phyloP scores from a whole-genome alignment of 108 stramenopile species.

The Licmophora abbreviata region DNA sequence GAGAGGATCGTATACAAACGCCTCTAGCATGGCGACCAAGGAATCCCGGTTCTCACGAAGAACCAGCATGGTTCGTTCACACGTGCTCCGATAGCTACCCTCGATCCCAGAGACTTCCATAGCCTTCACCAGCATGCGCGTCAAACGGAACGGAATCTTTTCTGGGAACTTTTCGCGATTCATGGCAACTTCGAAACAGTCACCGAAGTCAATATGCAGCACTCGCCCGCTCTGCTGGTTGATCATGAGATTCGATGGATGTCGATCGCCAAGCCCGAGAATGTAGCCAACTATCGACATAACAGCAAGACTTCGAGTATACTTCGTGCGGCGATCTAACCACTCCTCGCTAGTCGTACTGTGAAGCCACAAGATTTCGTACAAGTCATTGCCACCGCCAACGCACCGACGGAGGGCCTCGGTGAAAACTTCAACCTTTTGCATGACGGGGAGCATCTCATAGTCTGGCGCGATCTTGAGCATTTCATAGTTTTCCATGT shows the following conservation, averaged over 20 bases:
- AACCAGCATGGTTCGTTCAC: slow-evolving; percentile 94
- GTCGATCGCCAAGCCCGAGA: slow-evolving; percentile 87
- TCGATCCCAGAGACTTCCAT: slow-evolving; percentile 99
- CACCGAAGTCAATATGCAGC: slow-evolving; percentile 94
- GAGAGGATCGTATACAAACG: slow-evolving; percentile 99
- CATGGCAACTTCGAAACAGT: slow-evolving; percentile 99
- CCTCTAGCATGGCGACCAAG: slow-evolving; percentile 97
- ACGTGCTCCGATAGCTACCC: slow-evolving; percentile 95
- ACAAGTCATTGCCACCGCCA: slow-evolving; percentile 88
- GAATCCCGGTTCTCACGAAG: slow-evolving; percentile 93
- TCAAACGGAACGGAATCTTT: slow-evolving; percentile 97
- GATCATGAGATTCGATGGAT: slow-evolving; percentile 89
- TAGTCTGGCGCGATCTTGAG: slow-evolving; percentile 83
- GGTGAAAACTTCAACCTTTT: slow-evolving; percentile 97
- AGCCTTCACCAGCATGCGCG: slow-evolving; percentile 98
- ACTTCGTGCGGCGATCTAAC: slow-evolving; percentile 94
- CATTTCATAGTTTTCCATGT: slow-evolving; percentile 96
- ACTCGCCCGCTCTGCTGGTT: slow-evolving; percentile 91
- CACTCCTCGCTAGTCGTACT: slow-evolving; percentile 93
- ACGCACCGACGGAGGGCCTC: slow-evolving; percentile 78
- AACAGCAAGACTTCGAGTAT: slow-evolving; percentile 95
- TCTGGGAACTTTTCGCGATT: slow-evolving; percentile 98
- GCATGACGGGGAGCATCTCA: slow-evolving; percentile 90
- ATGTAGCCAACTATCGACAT: slow-evolving; percentile 99
- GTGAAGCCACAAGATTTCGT: slow-evolving; percentile 95